phyloP scores from a whole-genome alignment of 768 basidiomycete species.

The Lactarius quietus region DNA sequence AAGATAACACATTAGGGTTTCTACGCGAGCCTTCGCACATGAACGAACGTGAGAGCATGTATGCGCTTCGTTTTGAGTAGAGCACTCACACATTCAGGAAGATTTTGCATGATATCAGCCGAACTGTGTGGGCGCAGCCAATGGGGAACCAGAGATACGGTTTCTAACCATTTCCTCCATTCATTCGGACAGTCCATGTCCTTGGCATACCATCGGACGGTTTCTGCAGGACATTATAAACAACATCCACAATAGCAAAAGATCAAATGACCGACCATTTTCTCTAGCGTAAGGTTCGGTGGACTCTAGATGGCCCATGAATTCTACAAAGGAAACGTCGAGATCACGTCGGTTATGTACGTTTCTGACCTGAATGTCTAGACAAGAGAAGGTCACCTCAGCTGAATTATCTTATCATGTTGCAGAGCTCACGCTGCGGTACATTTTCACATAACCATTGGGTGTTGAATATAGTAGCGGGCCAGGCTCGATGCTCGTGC shows the following conservation, averaged over 20 bases:
- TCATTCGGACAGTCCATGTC: slow-evolving; percentile 63
- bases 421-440: slow-evolving; percentile 21
- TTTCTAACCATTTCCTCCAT: slow-evolving; percentile 63
- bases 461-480: slow-evolving; percentile 47
- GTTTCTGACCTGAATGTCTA: slow-evolving; percentile 63
- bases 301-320: slow-evolving; percentile 36
- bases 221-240: slow-evolving; percentile 39
- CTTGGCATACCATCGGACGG: slow-evolving; percentile 69
- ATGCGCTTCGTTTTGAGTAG: slow-evolving; percentile 12
- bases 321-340: slow-evolving; percentile 48
- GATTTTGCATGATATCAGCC: slow-evolving; percentile 55
- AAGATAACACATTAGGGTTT: slow-evolving; percentile 84
- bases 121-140: slow-evolving; percentile 48
- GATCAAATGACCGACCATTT: slow-evolving; percentile 13
- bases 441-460: slow-evolving; percentile 47
- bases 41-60: background rate
- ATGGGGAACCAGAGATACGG: slow-evolving; percentile 46
- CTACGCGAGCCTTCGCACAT: slow-evolving; percentile 38
- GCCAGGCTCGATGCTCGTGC: slow-evolving; percentile 56
- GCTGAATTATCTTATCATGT: background rate
- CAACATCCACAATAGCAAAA: slow-evolving; percentile 1
- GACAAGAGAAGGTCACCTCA: slow-evolving; percentile 1
- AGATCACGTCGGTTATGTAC: slow-evolving; percentile 55
- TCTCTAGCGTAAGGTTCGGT: slow-evolving; percentile 1
- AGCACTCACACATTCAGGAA: slow-evolving; percentile 48